Evolutionary conservation across 1,139 yeast genomes (phyloP).

Genomic region (Blastobotrys serpentis): DNA sequence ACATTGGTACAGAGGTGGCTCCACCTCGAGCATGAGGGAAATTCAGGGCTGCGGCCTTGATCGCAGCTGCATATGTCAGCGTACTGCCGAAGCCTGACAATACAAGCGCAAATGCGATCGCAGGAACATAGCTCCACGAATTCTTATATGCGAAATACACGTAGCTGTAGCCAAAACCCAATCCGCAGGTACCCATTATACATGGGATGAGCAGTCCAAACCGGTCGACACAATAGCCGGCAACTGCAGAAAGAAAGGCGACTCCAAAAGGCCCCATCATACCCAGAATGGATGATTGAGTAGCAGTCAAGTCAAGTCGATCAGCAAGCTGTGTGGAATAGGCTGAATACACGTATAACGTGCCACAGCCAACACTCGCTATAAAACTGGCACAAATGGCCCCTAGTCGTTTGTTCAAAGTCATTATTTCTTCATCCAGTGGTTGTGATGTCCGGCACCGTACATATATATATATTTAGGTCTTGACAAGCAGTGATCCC

Average conservation of each 20-base stretch:
- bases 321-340: constrained; percentile 62
- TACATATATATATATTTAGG: too few relatives aligned
- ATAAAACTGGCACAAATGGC: constrained; percentile 26
- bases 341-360: constrained; percentile 57
- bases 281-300: constrained; percentile 55
- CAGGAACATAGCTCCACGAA: constrained; percentile 25
- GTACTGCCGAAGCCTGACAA: constrained; percentile 37
- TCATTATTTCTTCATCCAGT: not conserved
- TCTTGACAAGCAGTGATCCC: not conserved
- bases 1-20: constrained; percentile 39
- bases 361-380: constrained; percentile 55
- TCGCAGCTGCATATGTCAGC: constrained; percentile 36
- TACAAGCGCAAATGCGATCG: constrained; percentile 31
- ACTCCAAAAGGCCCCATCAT: constrained; percentile 57
- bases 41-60: constrained; percentile 39
- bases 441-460: not conserved
- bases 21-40: constrained; percentile 38
- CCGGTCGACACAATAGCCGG: constrained; percentile 57
- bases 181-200: constrained; percentile 35
- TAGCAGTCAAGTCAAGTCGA: constrained; percentile 50
- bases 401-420: constrained; percentile 17
- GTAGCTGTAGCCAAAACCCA: constrained; percentile 31
- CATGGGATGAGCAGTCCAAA: constrained; percentile 50
- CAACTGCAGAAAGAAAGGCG: constrained; percentile 56
- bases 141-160: constrained; percentile 30